These are phyloP conservation scores for Lactifluus pinguis DNA, from an alignment of 768 basidiomycete species.

Conservation along the genomic window DNA sequence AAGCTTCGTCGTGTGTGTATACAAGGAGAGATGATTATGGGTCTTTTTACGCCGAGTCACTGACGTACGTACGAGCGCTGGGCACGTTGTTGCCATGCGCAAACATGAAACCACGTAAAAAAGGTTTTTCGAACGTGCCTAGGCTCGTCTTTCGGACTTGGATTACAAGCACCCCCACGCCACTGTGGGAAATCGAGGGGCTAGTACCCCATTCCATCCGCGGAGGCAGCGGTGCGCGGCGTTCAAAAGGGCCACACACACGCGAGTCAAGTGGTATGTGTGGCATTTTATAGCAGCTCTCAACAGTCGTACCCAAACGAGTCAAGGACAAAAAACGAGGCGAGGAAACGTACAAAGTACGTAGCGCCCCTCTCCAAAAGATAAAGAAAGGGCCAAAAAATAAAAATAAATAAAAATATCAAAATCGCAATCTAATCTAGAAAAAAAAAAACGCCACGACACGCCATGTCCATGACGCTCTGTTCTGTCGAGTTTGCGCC, in stretches of 20 bases:
- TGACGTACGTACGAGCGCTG: background rate
- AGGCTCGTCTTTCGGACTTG: background rate
- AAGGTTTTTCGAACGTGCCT: background rate
- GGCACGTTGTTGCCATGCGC: constrained; percentile 4
- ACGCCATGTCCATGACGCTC: background rate
- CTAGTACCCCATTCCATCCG: background rate
- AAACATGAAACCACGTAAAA: background rate
- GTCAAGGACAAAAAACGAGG: background rate
- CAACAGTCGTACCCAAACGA: background rate
- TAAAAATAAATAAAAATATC: background rate
- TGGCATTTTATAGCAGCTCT: background rate
- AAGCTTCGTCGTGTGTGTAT: constrained; percentile 3
- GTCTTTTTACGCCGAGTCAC: background rate
- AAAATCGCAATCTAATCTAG: background rate
- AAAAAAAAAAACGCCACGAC: background rate
- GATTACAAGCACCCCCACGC: background rate
- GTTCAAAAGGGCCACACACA: background rate
- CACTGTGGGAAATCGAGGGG: background rate
- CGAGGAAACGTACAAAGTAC: background rate
- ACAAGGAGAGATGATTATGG: too few species aligned
- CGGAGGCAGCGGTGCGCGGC: background rate
- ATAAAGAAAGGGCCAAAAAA: background rate
- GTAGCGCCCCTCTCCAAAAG: background rate
- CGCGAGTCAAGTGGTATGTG: background rate
- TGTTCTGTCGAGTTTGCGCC: background rate